Evolutionary conservation across 1,284 basidiomycete species (phyloP), one percentile per base, ranked within the genome.

Genomic region (Mycena sp.): DNA sequence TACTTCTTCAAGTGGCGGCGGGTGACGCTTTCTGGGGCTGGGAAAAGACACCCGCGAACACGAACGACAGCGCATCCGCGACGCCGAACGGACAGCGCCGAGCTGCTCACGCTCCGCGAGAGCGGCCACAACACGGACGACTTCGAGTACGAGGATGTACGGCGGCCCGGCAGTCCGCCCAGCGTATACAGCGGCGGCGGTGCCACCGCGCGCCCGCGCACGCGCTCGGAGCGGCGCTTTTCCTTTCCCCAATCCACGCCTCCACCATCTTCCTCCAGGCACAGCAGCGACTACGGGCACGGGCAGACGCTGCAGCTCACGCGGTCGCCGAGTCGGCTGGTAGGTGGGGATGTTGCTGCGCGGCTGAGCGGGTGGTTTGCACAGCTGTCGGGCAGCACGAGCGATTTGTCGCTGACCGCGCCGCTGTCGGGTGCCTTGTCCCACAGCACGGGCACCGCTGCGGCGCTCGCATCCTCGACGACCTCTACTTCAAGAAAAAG

Each of bases 311-410:
- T 49, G 45, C 32, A 49, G 19, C 83, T 60, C 84, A 85, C 69
- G 80, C 80, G 69, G 76, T 78, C 71, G 74, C 76, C 69, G 73
- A 37, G 61, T 66, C 53, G 48, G 66, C 70, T 0, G 67, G 43
- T 26, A 21, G 41, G 55, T 25, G 55, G 46, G 17, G 38, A 29
- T 23, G 79, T 80, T 21, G 79, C 80, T 1, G 87, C 88, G 11
- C n/a, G n/a, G n/a, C n/a, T n/a, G n/a, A n/a, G n/a, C n/a, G n/a
- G n/a, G n/a, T n/a, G n/a, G n/a, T n/a, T 82, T 90, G 1, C 83
- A 92, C 45, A 87, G 89, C 0, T 90, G 91, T 68, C 92, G 91
- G 91, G 84, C 92, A 75, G 86, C 87, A 0, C 90, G 92, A 74
- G n/a, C n/a, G n/a, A 93, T 78, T 83, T 93, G 16, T 85, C 87